Base-by-base conservation (phyloP, 2,329 filamentous ascomycete species). In the Fusarium chuoi region DNA sequence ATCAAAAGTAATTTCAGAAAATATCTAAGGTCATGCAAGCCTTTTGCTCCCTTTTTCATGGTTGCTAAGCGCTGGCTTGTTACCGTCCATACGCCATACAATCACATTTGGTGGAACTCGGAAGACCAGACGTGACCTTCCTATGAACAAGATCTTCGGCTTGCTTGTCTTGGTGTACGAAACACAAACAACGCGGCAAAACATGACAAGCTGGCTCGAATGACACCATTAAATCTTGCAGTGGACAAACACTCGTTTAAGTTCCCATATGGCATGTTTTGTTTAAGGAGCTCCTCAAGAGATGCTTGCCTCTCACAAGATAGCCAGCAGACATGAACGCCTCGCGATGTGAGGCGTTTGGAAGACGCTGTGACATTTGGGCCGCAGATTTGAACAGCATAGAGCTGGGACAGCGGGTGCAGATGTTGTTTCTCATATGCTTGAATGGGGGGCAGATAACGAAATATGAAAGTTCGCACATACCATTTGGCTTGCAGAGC, bases 41-140 rank as follows among this genome's bases (percentile, higher is more conserved):
- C 69, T 60, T 59, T 74, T 75, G 68, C 59, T 57, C 36, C 35
- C 44, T 52, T 68, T 63, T 60, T 26, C 51, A 65, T 65, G 46
- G 46, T 62, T 48, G 49, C 55, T 65, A 51, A 70, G 65, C 65
- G 63, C 61, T 56, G 63, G 55, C 61, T 56, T 44, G 24, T 66
- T 51, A 44, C 57, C 45, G 44, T 28, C 56, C 59, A 67, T 61
- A 71, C 59, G 46, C 51, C 62, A 64, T 58, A 57, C 62, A 66
- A 70, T 61, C 67, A 74, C 46, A 65, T 22, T 49, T 46, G 36
- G 73, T 77, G 61, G 59, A 72, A 73, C 70, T 69, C 67, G 38
- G 61, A 55, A 70, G 42, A 51, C 61, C 58, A 67, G 54, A 49
- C 33, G 44, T 49, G 65, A 56, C 60, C 62, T 56, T 61, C 44